Evolutionary conservation across 352 stramenopile species (phyloP).

Genomic region (Pilasporangium apinafurcum): DNA sequence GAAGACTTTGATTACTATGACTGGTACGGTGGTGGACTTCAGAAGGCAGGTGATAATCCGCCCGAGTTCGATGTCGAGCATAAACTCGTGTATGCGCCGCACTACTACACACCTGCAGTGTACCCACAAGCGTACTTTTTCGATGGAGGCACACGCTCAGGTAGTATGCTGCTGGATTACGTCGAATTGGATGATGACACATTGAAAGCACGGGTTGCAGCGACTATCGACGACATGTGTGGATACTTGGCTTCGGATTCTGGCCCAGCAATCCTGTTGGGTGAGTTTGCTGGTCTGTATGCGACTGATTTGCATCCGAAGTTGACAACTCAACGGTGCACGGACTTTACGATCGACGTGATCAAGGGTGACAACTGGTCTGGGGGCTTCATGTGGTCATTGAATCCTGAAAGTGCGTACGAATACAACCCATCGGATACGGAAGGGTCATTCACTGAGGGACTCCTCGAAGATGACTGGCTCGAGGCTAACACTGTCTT

Average conservation of each 20-base stretch:
- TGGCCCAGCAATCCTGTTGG: slow-evolving; percentile 42
- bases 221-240: slow-evolving; percentile 64
- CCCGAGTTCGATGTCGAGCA: slow-evolving; percentile 37
- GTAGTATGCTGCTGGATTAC: too few species aligned
- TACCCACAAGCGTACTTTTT: slow-evolving; percentile 61
- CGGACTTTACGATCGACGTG: slow-evolving; percentile 55
- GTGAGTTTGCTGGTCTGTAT: slow-evolving; percentile 69
- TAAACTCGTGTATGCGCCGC: slow-evolving; percentile 75
- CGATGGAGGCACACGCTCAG: slow-evolving; percentile 15
- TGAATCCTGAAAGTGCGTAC: slow-evolving; percentile 69
- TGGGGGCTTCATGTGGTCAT: slow-evolving; percentile 65
- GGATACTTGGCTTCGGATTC: slow-evolving; percentile 43
- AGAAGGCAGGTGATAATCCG: slow-evolving; percentile 26
- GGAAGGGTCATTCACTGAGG: slow-evolving; percentile 36
- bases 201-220: slow-evolving; percentile 27
- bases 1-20: slow-evolving; percentile 51
- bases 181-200: slow-evolving; percentile 42
- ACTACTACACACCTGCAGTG: slow-evolving; percentile 67
- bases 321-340: slow-evolving; percentile 54
- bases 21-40: slow-evolving; percentile 54
- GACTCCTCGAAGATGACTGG: slow-evolving; percentile 48
- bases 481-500: slow-evolving; percentile 41
- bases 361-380: slow-evolving; percentile 33
- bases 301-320: slow-evolving; percentile 36
- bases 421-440: slow-evolving; percentile 47